Conservation (phyloP, 176 grass and related monocot genomes). For the Dactylis glomerata region DNA sequence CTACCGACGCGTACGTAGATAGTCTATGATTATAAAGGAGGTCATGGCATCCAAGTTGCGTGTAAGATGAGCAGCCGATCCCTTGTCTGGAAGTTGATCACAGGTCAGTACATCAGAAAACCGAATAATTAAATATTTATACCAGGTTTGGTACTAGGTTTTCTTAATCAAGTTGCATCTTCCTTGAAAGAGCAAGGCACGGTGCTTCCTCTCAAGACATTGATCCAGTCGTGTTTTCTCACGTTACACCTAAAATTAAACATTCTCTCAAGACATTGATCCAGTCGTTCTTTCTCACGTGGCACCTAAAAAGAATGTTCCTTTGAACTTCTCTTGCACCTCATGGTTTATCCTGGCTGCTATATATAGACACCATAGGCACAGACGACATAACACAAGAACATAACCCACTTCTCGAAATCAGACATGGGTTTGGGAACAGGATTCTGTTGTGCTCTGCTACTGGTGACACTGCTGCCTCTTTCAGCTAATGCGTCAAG, state of each 20-base stretch:
- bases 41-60: no score
- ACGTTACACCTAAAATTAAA: no score
- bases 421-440: background rate
- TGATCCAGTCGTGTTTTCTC: no score
- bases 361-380: background rate
- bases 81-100: no score
- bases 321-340: background rate
- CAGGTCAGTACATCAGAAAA: no score
- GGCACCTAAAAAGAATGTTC: no score
- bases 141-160: no score
- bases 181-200: background rate
- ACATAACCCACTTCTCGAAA: background rate
- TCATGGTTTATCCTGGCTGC: background rate
- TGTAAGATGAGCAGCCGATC: no score
- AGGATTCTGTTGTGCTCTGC: background rate
- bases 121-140: no score
- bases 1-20: no score
- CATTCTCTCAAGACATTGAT: no score
- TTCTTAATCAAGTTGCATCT: background rate
- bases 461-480: background rate
- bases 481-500: background rate
- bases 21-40: no score
- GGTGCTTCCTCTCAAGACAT: background rate
- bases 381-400: background rate
- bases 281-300: background rate